phyloP scores from a whole-genome alignment of 1,284 basidiomycete genomes.

The Retiboletus flavoniger region DNA sequence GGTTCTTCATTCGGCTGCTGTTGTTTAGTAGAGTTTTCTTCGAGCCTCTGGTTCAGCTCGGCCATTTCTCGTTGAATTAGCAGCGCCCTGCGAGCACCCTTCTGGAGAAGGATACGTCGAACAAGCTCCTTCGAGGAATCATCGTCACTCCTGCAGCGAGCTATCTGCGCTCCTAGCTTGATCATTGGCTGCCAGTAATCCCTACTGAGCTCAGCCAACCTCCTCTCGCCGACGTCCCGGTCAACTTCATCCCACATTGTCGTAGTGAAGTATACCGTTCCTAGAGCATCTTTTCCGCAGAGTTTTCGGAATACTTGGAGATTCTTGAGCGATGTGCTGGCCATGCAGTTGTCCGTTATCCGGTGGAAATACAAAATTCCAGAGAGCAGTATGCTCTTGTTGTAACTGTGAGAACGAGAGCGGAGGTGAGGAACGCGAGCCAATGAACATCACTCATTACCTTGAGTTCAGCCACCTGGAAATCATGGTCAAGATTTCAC shows the following conservation, averaged over 20 bases:
- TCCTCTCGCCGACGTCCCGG: not conserved
- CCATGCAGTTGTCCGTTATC: conserved; percentile 2
- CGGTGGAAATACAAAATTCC: not conserved
- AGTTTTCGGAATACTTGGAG: not conserved
- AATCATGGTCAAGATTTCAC: not conserved
- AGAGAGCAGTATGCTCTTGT: not conserved
- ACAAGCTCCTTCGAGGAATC: not conserved
- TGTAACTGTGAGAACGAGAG: not conserved
- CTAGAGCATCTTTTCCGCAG: not conserved
- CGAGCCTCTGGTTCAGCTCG: not conserved
- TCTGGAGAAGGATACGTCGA: not conserved
- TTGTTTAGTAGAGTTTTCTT: not conserved
- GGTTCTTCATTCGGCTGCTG: not conserved
- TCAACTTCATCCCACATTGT: conserved; percentile 4
- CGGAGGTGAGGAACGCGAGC: not conserved
- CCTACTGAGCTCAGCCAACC: conserved; percentile 1
- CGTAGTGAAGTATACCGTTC: not conserved
- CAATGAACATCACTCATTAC: not conserved
- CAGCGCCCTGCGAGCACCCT: not conserved
- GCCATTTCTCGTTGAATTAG: not conserved
- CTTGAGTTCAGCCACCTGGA: not conserved
- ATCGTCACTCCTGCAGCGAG: not conserved
- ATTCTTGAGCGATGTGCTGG: not conserved
- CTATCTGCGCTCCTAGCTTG: not conserved
- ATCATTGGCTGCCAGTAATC: not conserved